Evolutionary conservation across 2,329 filamentous ascomycete species (phyloP).

Genomic region (Colletotrichum sp.): DNA sequence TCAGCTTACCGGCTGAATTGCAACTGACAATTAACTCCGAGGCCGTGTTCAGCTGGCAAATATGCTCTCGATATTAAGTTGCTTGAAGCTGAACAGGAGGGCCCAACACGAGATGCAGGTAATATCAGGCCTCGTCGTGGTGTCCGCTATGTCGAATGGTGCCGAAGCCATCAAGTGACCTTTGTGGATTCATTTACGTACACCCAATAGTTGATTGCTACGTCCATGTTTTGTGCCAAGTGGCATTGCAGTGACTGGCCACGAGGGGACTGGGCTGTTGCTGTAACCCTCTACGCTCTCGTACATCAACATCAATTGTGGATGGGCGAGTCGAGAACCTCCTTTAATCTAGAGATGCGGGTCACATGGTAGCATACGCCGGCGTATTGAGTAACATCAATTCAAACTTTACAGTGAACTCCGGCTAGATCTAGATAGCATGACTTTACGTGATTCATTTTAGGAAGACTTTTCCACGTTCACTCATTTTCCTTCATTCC

Average conservation of each 20-base stretch:
- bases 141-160: neutral
- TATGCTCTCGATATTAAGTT: neutral
- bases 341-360: neutral
- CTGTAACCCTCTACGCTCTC: neutral
- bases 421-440: conserved; percentile 2
- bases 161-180: neutral
- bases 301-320: neutral
- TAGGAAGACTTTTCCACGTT: neutral
- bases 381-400: neutral
- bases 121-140: neutral
- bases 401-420: neutral
- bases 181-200: neutral
- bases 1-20: neutral
- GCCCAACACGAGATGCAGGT: neutral
- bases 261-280: neutral
- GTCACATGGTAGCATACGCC: neutral
- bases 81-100: neutral
- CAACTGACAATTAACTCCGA: neutral
- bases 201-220: neutral
- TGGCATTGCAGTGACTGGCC: neutral
- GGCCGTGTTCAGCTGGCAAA: neutral
- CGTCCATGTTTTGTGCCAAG: neutral
- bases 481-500: neutral
- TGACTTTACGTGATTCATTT: neutral
- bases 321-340: neutral